Conservation (phyloP, 2,329 filamentous ascomycete genomes). For the Aspergillus luchuensis region DNA sequence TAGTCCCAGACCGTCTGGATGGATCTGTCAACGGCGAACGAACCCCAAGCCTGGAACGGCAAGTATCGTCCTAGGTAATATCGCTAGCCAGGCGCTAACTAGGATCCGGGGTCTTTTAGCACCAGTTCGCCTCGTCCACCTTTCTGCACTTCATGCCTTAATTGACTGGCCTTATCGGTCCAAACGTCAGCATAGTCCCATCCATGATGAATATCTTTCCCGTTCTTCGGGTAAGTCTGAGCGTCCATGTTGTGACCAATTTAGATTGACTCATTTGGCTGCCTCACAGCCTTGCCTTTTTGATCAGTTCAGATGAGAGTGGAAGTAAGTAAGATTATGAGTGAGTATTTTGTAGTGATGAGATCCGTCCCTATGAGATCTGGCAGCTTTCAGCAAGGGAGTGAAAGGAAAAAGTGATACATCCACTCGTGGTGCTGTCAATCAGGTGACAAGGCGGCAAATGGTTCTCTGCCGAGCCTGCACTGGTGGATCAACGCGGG, state of each 20-base stretch:
- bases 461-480: constrained; percentile 16
- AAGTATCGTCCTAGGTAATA: constrained; percentile 26
- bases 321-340: neutral
- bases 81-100: constrained; percentile 21
- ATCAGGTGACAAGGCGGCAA: constrained; percentile 15
- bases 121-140: constrained; percentile 24
- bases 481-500: constrained; percentile 22
- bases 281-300: too few relatives aligned
- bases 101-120: constrained; percentile 25
- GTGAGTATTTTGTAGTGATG: neutral
- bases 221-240: neutral
- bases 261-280: too few relatives aligned
- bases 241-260: too few relatives aligned
- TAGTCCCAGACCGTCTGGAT: constrained; percentile 20
- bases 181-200: constrained; percentile 7
- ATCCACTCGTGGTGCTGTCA: constrained; percentile 15
- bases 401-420: constrained; percentile 12
- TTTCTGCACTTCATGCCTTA: constrained; percentile 20
- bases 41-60: constrained; percentile 24
- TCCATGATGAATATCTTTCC: constrained; percentile 2
- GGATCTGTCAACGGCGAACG: constrained; percentile 30
- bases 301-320: neutral
- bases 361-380: neutral
- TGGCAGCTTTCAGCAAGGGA: neutral
- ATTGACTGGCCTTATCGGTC: constrained; percentile 13